Evolutionary conservation across 257 asterid species (phyloP).

Genomic region (Salvia rosmarinus): DNA sequence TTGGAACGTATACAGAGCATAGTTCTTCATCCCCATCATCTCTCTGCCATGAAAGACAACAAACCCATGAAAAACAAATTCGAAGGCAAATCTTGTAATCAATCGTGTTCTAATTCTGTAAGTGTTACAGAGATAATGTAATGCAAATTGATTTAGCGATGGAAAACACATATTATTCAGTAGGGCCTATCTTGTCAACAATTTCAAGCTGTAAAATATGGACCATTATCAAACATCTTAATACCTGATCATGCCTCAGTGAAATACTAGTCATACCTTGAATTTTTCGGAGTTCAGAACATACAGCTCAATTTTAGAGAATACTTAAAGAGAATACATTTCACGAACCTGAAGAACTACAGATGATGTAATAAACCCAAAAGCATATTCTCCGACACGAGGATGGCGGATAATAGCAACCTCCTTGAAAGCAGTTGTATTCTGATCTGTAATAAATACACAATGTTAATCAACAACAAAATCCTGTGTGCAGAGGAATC

Average conservation of each 20-base stretch:
- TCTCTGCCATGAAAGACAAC: slow-evolving; percentile 52
- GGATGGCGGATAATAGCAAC: slow-evolving; percentile 93
- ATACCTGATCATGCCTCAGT: slow-evolving; percentile 17
- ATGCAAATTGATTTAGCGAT: not conserved
- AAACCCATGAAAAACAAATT: slow-evolving; percentile 22
- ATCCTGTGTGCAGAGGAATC: slow-evolving; percentile 13
- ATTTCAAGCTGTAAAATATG: slow-evolving; percentile 6
- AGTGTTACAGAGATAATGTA: not conserved
- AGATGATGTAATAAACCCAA: slow-evolving; percentile 87
- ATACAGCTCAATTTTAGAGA: slow-evolving; percentile 8
- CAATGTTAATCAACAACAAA: slow-evolving; percentile 25
- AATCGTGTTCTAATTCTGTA: not conserved
- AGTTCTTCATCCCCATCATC: slow-evolving; percentile 79
- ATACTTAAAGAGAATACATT: slow-evolving; percentile 1
- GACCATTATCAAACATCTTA: not conserved
- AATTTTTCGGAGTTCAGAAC: not conserved
- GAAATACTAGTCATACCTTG: slow-evolving; percentile 1
- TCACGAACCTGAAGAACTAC: slow-evolving; percentile 79
- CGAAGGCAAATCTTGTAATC: not conserved
- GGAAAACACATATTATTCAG: slow-evolving; percentile 2
- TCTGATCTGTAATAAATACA: slow-evolving; percentile 60
- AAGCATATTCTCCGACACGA: slow-evolving; percentile 91
- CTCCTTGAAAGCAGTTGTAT: slow-evolving; percentile 93
- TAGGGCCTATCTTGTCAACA: not conserved
- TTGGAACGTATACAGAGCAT: slow-evolving; percentile 84